Conservation (phyloP, 169 alveolate species). For the Theileria equi region DNA sequence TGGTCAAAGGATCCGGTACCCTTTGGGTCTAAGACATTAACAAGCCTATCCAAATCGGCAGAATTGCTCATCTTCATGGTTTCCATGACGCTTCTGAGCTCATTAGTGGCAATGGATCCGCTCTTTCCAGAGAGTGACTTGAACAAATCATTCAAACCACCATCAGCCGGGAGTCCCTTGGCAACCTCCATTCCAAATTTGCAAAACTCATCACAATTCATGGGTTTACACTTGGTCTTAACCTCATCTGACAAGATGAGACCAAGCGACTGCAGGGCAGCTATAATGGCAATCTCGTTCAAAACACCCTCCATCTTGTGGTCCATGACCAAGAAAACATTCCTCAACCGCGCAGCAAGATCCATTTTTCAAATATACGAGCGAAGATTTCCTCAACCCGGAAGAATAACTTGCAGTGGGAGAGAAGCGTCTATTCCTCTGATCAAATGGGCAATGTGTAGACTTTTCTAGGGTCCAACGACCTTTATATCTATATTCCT, state of each 20-base stretch:
- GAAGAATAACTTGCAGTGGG: too few relatives aligned
- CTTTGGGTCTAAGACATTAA: slow-evolving; percentile 45
- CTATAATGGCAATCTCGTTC: neutral
- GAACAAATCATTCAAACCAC: slow-evolving; percentile 36
- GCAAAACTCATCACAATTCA: slow-evolving; percentile 44
- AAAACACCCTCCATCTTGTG: slow-evolving; percentile 26
- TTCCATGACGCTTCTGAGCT: slow-evolving; percentile 49
- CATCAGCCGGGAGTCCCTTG: slow-evolving; percentile 31
- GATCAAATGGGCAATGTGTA: too few relatives aligned
- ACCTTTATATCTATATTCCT: too few relatives aligned
- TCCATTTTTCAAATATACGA: slow-evolving; percentile 4
- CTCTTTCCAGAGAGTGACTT: slow-evolving; percentile 21
- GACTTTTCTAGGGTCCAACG: too few relatives aligned
- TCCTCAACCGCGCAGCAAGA: neutral
- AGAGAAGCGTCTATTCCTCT: too few relatives aligned
- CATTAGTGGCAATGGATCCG: slow-evolving; percentile 40
- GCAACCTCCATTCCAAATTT: slow-evolving; percentile 39
- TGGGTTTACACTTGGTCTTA: slow-evolving; percentile 8
- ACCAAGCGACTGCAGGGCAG: slow-evolving; percentile 51
- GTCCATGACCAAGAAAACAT: slow-evolving; percentile 25
- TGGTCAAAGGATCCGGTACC: slow-evolving; percentile 20
- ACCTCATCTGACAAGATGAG: slow-evolving; percentile 26
- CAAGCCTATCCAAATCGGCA: slow-evolving; percentile 19
- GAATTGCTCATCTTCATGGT: slow-evolving; percentile 34
- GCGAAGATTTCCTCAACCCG: too few relatives aligned